Conservation (phyloP, 768 basidiomycete species). For the Suillus ampliporus region DNA sequence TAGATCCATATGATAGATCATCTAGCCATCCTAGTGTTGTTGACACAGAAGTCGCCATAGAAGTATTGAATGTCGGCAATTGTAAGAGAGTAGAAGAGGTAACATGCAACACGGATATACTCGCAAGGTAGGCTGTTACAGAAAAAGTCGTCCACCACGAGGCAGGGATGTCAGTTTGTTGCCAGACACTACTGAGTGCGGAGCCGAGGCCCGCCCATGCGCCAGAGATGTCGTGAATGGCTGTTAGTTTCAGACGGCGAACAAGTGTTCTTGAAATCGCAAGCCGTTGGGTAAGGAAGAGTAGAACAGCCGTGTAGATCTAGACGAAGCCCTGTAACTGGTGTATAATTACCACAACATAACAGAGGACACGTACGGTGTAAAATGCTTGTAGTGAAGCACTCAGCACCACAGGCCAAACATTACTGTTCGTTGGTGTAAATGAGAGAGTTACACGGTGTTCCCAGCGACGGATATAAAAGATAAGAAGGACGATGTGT, state of each 20-base stretch:
- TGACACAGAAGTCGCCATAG: slow-evolving; percentile 7
- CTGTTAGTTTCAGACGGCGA: slow-evolving; percentile 17
- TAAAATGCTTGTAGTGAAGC: slow-evolving; percentile 14
- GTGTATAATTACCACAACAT: background rate
- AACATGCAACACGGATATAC: slow-evolving; percentile 23
- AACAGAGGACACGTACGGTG: background rate
- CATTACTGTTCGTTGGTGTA: background rate
- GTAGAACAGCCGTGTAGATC: slow-evolving; percentile 19
- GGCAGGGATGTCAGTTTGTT: slow-evolving; percentile 19
- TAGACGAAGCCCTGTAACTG: background rate
- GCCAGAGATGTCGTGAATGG: slow-evolving; percentile 18
- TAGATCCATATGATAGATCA: background rate
- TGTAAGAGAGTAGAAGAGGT: slow-evolving; percentile 23
- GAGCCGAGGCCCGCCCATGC: slow-evolving; percentile 27
- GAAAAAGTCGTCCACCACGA: slow-evolving; percentile 15
- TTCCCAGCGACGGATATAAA: slow-evolving; percentile 11
- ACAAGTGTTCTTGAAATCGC: slow-evolving; percentile 10
- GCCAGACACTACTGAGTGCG: slow-evolving; percentile 20
- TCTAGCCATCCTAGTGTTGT: slow-evolving; percentile 14
- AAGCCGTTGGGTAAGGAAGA: slow-evolving; percentile 21
- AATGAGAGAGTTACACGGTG: background rate
- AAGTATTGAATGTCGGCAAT: slow-evolving; percentile 18
- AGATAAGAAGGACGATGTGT: slow-evolving; percentile 1
- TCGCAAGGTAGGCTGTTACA: slow-evolving; percentile 17
- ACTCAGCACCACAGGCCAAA: slow-evolving; percentile 5